A percentile compares a stretch with the other conserved stretches of the same genome.
phyloP scores from a whole-genome alignment of 768 basidiomycete species.

The Tephrocybe sp. region DNA sequence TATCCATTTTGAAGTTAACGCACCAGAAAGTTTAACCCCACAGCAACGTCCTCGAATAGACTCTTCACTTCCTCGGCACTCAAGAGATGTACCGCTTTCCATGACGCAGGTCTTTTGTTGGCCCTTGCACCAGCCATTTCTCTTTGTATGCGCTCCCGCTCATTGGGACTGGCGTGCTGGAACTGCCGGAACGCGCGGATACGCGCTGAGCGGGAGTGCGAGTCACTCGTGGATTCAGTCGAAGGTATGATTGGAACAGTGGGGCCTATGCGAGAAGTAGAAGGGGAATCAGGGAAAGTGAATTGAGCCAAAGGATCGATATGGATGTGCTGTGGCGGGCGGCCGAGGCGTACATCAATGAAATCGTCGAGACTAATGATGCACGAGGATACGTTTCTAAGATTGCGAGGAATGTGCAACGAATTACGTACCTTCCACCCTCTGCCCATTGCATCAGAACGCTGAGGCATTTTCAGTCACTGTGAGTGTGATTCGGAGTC shows the following conservation, averaged over 20 bases:
- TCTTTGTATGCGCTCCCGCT: conserved; percentile 56
- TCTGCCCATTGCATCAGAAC: conserved; percentile 94
- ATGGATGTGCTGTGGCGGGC: conserved; percentile 47
- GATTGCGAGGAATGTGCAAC: background rate
- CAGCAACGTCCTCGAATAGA: conserved; percentile 80
- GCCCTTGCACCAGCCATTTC: conserved; percentile 40
- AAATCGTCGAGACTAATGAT: conserved; percentile 72
- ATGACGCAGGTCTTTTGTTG: conserved; percentile 28
- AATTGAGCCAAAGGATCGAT: conserved; percentile 35
- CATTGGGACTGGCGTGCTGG: conserved; percentile 61
- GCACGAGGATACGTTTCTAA: background rate
- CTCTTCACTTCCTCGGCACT: conserved; percentile 82
- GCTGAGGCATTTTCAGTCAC: conserved; percentile 33
- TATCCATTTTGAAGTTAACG: no score
- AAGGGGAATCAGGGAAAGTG: conserved; percentile 20
- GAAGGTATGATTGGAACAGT: conserved; percentile 15
- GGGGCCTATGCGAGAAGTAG: conserved; percentile 25
- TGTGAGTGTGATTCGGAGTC: background rate
- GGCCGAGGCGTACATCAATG: conserved; percentile 76
- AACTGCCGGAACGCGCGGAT: conserved; percentile 74
- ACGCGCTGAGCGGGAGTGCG: conserved; percentile 62
- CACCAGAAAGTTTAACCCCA: conserved; percentile 87
- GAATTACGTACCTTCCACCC: conserved; percentile 56
- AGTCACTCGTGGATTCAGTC: conserved; percentile 24
- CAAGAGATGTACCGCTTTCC: conserved; percentile 80